A percentile compares a stretch with the other conserved stretches of the same genome.
phyloP scores from a whole-genome alignment of 352 stramenopile species.

The Globisporangium orthogonon region DNA sequence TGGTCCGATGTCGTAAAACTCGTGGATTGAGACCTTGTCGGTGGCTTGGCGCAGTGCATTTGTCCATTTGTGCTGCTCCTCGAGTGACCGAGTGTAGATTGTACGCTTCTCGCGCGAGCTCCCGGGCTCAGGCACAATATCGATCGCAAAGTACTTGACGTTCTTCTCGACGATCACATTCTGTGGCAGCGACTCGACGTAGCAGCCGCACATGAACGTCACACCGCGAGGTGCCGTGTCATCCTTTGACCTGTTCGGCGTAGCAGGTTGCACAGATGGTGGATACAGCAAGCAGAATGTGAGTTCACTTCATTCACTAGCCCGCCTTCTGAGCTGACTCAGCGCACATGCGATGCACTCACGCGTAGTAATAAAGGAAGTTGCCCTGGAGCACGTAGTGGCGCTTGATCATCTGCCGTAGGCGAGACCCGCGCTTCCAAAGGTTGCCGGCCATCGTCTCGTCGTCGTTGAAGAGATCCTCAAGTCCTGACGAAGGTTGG shows the following conservation, averaged over 20 bases:
- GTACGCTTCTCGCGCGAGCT: constrained; percentile 64
- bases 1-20: constrained; percentile 86
- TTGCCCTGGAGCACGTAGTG: constrained; percentile 85
- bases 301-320: background rate
- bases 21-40: constrained; percentile 85
- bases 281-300: background rate
- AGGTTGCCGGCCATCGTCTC: constrained; percentile 48
- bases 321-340: no score
- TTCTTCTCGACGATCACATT: constrained; percentile 69
- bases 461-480: constrained; percentile 24
- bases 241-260: constrained; percentile 35
- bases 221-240: constrained; percentile 68
- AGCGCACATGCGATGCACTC: constrained; percentile 1
- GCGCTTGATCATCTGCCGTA: constrained; percentile 86
- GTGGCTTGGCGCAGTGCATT: constrained; percentile 66
- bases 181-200: constrained; percentile 57
- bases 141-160: constrained; percentile 82
- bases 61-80: constrained; percentile 79
- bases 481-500: constrained; percentile 16
- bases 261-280: background rate
- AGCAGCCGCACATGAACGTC: constrained; percentile 77
- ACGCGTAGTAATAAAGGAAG: constrained; percentile 88
- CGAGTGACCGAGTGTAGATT: constrained; percentile 75
- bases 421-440: constrained; percentile 69
- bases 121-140: constrained; percentile 74